Percentiles rank a stretch among this genome's conserved stretches.
These are phyloP conservation scores for Ganoderma leucocontextum DNA, from an alignment of 1,284 basidiomycete species.

Conservation along the genomic window DNA sequence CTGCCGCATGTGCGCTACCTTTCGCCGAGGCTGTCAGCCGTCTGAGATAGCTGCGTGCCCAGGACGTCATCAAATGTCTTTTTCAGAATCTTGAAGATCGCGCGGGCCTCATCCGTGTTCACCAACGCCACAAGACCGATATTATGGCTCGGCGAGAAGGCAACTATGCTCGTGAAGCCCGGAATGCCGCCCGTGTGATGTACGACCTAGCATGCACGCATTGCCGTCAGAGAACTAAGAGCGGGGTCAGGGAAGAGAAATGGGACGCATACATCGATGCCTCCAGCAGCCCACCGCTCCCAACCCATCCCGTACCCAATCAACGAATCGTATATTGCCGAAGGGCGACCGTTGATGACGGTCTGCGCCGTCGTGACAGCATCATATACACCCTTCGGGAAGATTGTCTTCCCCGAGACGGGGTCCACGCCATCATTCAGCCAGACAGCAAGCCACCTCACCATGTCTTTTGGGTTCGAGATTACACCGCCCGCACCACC, in stretches of 20 bases:
- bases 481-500: slow-evolving; percentile 45
- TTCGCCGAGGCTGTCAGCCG: background rate
- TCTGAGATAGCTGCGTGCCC: background rate
- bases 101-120: slow-evolving; percentile 48
- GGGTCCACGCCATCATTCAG: slow-evolving; percentile 54
- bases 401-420: slow-evolving; percentile 47
- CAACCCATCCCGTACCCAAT: slow-evolving; percentile 54
- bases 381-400: slow-evolving; percentile 48
- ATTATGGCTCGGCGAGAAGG: slow-evolving; percentile 41
- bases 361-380: slow-evolving; percentile 47
- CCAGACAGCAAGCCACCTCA: slow-evolving; percentile 53
- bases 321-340: slow-evolving; percentile 27
- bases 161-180: slow-evolving; percentile 50
- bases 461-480: slow-evolving; percentile 42
- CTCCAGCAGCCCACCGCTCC: slow-evolving; percentile 38
- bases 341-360: slow-evolving; percentile 21
- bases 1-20: background rate
- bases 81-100: slow-evolving; percentile 39
- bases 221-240: background rate
- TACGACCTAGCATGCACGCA: slow-evolving; percentile 28
- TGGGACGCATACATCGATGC: slow-evolving; percentile 1
- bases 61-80: slow-evolving; percentile 25
- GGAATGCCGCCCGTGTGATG: slow-evolving; percentile 35
- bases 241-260: background rate
- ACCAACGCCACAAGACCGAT: slow-evolving; percentile 51